Conservation (phyloP, 805 yeast species). For the Wickerhamomyces tratensis region DNA sequence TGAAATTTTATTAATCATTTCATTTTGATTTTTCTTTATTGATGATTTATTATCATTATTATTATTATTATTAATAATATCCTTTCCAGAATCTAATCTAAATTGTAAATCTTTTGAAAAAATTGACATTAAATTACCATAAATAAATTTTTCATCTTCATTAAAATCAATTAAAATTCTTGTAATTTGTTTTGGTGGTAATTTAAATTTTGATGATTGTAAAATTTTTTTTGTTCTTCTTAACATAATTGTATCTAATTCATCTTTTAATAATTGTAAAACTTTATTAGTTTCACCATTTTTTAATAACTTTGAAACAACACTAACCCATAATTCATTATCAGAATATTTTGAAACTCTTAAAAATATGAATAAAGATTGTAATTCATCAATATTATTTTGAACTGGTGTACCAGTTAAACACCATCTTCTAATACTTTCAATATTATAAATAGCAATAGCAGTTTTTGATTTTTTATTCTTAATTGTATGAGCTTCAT, state of each 20-base stretch:
- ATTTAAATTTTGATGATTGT: slow-evolving; percentile 8
- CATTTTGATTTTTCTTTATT: no score
- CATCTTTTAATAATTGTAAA: slow-evolving; percentile 14
- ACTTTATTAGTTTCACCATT: slow-evolving; percentile 31
- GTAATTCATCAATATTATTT: slow-evolving; percentile 42
- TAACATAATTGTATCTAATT: slow-evolving; percentile 28
- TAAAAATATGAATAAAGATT: slow-evolving; percentile 36
- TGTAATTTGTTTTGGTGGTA: slow-evolving; percentile 13
- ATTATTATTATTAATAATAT: not conserved
- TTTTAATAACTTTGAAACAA: slow-evolving; percentile 27
- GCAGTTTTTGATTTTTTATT: slow-evolving; percentile 37
- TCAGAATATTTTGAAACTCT: slow-evolving; percentile 22
- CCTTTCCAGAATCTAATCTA: not conserved
- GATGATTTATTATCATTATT: slow-evolving; percentile 3
- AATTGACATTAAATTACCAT: slow-evolving; percentile 13
- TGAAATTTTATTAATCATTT: no score
- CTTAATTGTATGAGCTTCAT: slow-evolving; percentile 57
- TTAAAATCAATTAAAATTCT: slow-evolving; percentile 15
- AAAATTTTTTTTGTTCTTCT: slow-evolving; percentile 35
- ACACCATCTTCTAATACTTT: slow-evolving; percentile 41
- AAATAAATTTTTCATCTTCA: slow-evolving; percentile 17
- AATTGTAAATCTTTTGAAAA: slow-evolving; percentile 6
- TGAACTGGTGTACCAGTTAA: slow-evolving; percentile 62
- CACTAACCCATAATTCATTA: slow-evolving; percentile 17
- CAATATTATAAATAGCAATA: slow-evolving; percentile 32